phyloP scores from a whole-genome alignment of 352 stramenopile genomes.

The Halophytophthora batemanensis region DNA sequence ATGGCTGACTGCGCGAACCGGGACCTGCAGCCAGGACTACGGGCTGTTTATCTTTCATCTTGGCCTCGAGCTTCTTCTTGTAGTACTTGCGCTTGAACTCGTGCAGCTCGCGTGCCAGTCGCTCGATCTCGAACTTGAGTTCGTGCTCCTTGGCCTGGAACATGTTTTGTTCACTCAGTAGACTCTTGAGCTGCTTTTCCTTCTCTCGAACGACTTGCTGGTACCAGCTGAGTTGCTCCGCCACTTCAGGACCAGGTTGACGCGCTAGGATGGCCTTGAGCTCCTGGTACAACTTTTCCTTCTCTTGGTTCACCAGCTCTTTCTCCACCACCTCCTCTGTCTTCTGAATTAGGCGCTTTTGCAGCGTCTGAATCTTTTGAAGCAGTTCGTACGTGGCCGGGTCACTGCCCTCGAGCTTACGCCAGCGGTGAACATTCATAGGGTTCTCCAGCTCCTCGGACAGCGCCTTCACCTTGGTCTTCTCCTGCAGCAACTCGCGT shows the following conservation, averaged over 20 bases:
- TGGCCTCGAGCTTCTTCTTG: constrained; percentile 89
- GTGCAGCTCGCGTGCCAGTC: constrained; percentile 88
- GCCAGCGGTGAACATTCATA: constrained; percentile 97
- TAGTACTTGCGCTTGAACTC: constrained; percentile 97
- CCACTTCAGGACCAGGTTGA: constrained; percentile 93
- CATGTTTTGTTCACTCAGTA: constrained; percentile 98
- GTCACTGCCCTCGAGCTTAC: constrained; percentile 96
- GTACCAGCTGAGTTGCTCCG: constrained; percentile 94
- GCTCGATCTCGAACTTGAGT: constrained; percentile 95
- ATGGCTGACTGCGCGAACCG: constrained; percentile 26
- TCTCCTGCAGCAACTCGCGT: constrained; percentile 92
- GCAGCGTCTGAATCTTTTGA: constrained; percentile 96
- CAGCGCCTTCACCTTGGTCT: constrained; percentile 95
- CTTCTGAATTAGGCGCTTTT: constrained; percentile 94
- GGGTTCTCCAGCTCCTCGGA: constrained; percentile 96
- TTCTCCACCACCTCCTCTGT: constrained; percentile 95
- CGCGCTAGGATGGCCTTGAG: constrained; percentile 92
- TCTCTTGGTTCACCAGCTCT: constrained; percentile 94
- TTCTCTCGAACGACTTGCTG: constrained; percentile 96
- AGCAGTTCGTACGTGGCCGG: constrained; percentile 94
- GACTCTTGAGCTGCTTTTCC: constrained; percentile 95
- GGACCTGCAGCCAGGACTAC: constrained; percentile 14
- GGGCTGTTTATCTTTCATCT: constrained; percentile 66
- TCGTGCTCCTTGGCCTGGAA: constrained; percentile 92
- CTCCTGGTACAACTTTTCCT: constrained; percentile 94